Base-by-base conservation (phyloP, 345 rosid species). In the Psidium friedrichsthalianum region DNA sequence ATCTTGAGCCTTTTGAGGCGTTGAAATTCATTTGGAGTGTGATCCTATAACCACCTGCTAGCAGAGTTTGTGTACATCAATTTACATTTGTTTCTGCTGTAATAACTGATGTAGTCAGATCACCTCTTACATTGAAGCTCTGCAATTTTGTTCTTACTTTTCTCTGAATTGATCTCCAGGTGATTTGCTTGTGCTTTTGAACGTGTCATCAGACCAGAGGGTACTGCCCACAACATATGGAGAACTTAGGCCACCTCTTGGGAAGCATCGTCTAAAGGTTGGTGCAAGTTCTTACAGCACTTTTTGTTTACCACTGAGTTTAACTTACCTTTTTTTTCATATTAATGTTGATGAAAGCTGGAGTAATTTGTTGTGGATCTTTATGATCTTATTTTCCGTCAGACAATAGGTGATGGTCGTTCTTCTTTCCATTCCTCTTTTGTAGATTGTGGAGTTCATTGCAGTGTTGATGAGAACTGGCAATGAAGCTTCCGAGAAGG, bases 191-290 rank as follows among this genome's bases (percentile, higher is more conserved):
- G 87, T 61, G 91, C 93, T 98, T 83, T 90, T 98, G 89, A 91
- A 92, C 83, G 94, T 96, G 36, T 89, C 92, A 84, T 93, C 95
- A 86, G 99, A 98, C 89, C 94, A 94, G 87, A 93, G 92, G 81
- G 53, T 96, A 86, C 91, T 98, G 93, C 97, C 96, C 22, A 98
- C 99, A 51, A 94, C 99, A 20, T 98, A 94, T 87, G 99, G 99
- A 82, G 95, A 94, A 88, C 87, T 98, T 86, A 95, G 94, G 91
- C 99, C 99, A 58, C 99, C 99, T 86, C 95, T 98, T 18, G 98
- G 99, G 88, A 96, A 98, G 90, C 96, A 96, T 90, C 98, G 99
- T 29, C 90, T 98, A 58, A 98, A 95, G 99, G 99, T 98, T 74
- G 83, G 88, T 53, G 88, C 86, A 56, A 61, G 84, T 40, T 74